phyloP scores from a whole-genome alignment of 106 monocot genomes.

The Hemerocallis citrina region DNA sequence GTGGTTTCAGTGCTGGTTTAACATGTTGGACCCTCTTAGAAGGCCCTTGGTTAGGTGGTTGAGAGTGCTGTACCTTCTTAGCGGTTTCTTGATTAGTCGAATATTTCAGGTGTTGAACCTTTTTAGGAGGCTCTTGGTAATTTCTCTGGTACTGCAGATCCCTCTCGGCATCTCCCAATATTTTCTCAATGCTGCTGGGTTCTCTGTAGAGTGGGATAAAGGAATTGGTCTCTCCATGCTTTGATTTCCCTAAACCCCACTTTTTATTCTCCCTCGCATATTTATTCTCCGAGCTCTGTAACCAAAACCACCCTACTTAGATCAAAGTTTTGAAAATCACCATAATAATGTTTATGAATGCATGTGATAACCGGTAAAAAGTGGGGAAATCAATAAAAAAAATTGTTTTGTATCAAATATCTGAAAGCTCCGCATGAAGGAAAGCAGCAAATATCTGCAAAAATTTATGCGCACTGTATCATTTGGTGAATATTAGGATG shows the following conservation, averaged over 20 bases:
- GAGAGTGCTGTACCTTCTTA: too few relatives aligned
- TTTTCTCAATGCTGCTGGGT: slow-evolving; percentile 87
- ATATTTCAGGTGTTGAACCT: neutral
- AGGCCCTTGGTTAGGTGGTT: slow-evolving; percentile 1
- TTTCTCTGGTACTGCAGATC: slow-evolving; percentile 21
- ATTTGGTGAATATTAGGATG: too few relatives aligned
- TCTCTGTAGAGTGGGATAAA: slow-evolving; percentile 47
- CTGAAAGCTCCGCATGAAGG: too few relatives aligned
- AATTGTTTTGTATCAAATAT: too few relatives aligned
- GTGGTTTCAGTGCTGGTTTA: slow-evolving; percentile 9
- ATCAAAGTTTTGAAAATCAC: neutral
- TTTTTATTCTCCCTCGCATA: slow-evolving; percentile 46
- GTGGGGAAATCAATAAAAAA: too few relatives aligned
- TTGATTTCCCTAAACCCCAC: slow-evolving; percentile 33
- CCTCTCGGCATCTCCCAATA: slow-evolving; percentile 56
- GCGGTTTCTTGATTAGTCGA: too few relatives aligned
- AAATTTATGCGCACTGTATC: too few relatives aligned
- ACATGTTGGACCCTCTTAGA: slow-evolving; percentile 10
- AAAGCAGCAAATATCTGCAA: too few relatives aligned
- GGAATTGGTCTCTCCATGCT: slow-evolving; percentile 41
- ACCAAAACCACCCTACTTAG: neutral
- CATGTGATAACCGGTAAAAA: too few relatives aligned
- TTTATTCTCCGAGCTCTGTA: slow-evolving; percentile 27
- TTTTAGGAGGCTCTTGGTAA: slow-evolving; percentile 8
- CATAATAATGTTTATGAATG: neutral